Base-by-base conservation (phyloP, 2,329 filamentous ascomycete genomes). In the Fusarium pseudoanthophilum region DNA sequence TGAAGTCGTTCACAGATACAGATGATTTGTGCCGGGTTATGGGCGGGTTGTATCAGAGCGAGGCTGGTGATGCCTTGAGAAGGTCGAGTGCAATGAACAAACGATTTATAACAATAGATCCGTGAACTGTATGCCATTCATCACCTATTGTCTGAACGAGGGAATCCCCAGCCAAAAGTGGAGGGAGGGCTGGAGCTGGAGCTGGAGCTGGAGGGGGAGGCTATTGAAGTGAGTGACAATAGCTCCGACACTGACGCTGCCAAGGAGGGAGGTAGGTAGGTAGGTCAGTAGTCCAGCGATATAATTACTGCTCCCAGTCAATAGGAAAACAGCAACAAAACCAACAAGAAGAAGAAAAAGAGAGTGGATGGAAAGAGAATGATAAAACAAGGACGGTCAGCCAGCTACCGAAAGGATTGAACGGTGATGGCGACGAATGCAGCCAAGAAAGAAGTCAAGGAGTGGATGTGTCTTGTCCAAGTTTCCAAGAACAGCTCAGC, bases 321-420 rank as follows among this genome's bases (percentile, higher is more conserved):
- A 77, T 64, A 72, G 56, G 37, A 53, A 53, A 48, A 49, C 63
- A 67, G 60, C 43, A 63, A 36, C 28, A 36, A 58, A 36, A 28
- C 30, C 43, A 26, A 45, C 26, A 26, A 26, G 43, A 32, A 32
- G 30, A 32, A 32, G 13, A 26, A 18, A 60, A 30, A 40, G 57
- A 57, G 53, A 62, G 55, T 64, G 59, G 42, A 40, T 43, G 69
- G 66, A 51, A 51, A 34, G 39, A 60, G 46, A 51, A 14, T 26
- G 21, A 40, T 49, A 61, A 63, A 63, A 66, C 21, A 56, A 57
- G 66, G 71, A 74, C 61, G 74, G 74, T 58, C 63, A 74, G 70
- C 77, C 76, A 80, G 78, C 76, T 77, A 76, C 78, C 78, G 77
- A 63, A 81, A 79, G 72, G 78, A 81, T 78, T 79, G 78, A 79